phyloP scores from a whole-genome alignment of 2,329 filamentous ascomycete genomes.

The Fusarium vanettenii region DNA sequence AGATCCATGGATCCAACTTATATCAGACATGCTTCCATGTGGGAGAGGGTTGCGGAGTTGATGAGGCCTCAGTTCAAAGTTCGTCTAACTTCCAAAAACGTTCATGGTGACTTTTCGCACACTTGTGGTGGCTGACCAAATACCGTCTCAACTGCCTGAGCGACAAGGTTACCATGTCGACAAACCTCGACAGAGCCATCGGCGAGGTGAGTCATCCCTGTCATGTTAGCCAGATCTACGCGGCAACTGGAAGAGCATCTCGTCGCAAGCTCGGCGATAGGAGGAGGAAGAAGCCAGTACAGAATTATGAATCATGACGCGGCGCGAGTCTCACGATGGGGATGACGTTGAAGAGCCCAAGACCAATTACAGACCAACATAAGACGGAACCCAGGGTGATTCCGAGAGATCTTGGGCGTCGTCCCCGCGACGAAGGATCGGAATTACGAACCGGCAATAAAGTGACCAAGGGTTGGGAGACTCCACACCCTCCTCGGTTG shows the following conservation, averaged over 20 bases:
- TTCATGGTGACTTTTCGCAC: not conserved
- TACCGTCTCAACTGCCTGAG: not conserved
- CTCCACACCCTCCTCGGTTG: conserved; percentile 27
- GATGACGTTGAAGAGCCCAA: not conserved
- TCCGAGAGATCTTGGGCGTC: not conserved
- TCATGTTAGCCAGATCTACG: not conserved
- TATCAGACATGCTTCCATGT: not conserved
- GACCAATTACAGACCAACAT: not conserved
- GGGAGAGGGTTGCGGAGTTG: not conserved
- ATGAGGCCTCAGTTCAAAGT: not conserved
- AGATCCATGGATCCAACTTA: not conserved
- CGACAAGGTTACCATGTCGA: not conserved
- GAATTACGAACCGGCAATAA: conserved; percentile 40
- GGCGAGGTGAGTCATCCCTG: not conserved
- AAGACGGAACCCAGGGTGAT: not conserved
- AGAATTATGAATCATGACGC: not conserved
- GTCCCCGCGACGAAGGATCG: conserved; percentile 12
- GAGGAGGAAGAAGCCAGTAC: not conserved
- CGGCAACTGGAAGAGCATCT: not conserved
- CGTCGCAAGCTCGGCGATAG: not conserved
- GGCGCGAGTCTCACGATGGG: not conserved
- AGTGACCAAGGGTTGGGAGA: conserved; percentile 4
- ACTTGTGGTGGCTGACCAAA: not conserved
- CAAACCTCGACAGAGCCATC: not conserved
- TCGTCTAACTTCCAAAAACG: not conserved